A percentile compares a stretch with the other conserved stretches of the same genome.
Conservation (phyloP, 352 stramenopile genomes). For the Elongisporangium anandrum region DNA sequence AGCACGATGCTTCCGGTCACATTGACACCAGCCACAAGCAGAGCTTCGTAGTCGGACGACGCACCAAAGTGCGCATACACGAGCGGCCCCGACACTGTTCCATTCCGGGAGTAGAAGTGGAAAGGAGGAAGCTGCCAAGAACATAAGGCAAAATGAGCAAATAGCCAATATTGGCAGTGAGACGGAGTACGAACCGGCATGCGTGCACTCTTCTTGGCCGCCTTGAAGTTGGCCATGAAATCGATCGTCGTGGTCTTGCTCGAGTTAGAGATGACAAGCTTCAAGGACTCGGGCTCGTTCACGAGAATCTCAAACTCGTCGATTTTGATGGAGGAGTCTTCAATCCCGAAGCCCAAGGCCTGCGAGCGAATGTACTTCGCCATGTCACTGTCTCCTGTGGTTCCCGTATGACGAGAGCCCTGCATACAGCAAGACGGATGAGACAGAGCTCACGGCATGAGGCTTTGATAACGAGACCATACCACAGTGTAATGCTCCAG, state of each 20-base stretch:
- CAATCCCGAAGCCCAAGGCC: constrained; percentile 71
- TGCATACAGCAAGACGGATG: constrained; percentile 3
- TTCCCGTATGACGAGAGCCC: constrained; percentile 56
- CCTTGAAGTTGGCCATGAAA: constrained; percentile 22
- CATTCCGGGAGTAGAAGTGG: constrained; percentile 82
- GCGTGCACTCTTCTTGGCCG: constrained; percentile 23
- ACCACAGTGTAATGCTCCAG: constrained; percentile 73
- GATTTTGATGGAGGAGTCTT: constrained; percentile 70
- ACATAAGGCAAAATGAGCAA: constrained; percentile 18
- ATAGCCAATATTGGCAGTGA: background rate
- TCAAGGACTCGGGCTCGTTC: constrained; percentile 64
- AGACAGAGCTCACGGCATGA: background rate
- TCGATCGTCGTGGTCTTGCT: constrained; percentile 13
- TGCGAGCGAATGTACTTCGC: constrained; percentile 71
- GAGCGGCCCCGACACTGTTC: constrained; percentile 42
- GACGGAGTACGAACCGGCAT: constrained; percentile 18
- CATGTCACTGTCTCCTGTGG: constrained; percentile 62
- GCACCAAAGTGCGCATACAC: constrained; percentile 79
- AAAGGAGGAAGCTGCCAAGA: constrained; percentile 46
- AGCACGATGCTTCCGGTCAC: constrained; percentile 49
- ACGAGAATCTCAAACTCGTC: constrained; percentile 81
- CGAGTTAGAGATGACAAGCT: constrained; percentile 26
- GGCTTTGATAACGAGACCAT: background rate
- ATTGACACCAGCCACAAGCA: constrained; percentile 43
- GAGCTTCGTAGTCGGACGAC: constrained; percentile 57